Evolutionary conservation across 2,329 filamentous ascomycete species (phyloP).

Genomic region (Fusarium sp.): DNA sequence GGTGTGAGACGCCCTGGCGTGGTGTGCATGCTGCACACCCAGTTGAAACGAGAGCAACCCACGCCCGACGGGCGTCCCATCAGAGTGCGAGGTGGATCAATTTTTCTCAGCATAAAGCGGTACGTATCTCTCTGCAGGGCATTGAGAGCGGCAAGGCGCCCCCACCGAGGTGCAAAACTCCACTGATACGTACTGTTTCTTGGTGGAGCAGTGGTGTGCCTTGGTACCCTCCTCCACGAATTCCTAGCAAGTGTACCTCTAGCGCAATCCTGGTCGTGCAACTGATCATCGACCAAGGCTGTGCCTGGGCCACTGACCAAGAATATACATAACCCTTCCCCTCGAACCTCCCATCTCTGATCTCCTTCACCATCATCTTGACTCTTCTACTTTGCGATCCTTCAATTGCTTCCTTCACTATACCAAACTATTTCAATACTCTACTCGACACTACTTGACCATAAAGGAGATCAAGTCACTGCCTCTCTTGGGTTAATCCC

Average conservation of each 20-base stretch:
- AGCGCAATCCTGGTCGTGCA: slow-evolving; percentile 43
- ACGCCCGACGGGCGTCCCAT: slow-evolving; percentile 38
- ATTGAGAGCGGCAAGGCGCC: slow-evolving; percentile 42
- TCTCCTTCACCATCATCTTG: slow-evolving; percentile 38
- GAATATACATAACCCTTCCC: slow-evolving; percentile 49
- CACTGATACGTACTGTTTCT: slow-evolving; percentile 31
- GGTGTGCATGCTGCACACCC: slow-evolving; percentile 22
- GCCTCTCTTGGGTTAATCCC: slow-evolving; percentile 23
- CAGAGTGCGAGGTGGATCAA: slow-evolving; percentile 27
- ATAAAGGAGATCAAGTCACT: slow-evolving; percentile 20
- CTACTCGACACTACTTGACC: slow-evolving; percentile 33
- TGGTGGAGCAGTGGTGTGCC: slow-evolving; percentile 43
- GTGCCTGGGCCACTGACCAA: slow-evolving; percentile 45
- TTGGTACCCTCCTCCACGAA: slow-evolving; percentile 49
- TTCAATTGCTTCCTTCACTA: slow-evolving; percentile 41
- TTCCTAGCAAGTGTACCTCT: slow-evolving; percentile 50
- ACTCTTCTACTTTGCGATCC: slow-evolving; percentile 33
- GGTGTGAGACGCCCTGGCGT: slow-evolving; percentile 40
- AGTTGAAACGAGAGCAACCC: slow-evolving; percentile 32
- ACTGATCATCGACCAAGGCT: slow-evolving; percentile 50
- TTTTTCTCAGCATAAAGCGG: slow-evolving; percentile 20
- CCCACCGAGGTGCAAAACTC: slow-evolving; percentile 39
- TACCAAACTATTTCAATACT: slow-evolving; percentile 27
- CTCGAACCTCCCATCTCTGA: slow-evolving; percentile 39
- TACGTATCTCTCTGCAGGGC: slow-evolving; percentile 50